Base-by-base conservation (phyloP, 352 stramenopile genomes). In the Phytophthora sp. region DNA sequence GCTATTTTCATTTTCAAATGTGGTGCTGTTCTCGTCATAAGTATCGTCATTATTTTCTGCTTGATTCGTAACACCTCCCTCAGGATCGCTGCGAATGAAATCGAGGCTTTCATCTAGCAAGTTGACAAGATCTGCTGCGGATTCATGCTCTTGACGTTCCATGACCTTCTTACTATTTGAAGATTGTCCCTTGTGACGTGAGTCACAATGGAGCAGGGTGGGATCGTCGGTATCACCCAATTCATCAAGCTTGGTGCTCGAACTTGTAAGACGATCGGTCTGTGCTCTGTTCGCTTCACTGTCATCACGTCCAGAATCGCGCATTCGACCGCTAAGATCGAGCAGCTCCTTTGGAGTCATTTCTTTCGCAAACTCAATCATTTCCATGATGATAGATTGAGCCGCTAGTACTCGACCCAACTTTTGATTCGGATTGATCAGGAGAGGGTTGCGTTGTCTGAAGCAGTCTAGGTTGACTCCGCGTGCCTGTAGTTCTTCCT, bases 361-460 rank as follows among this genome's bases (percentile, higher is more conserved):
- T 18, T 78, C 62, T 28, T 76, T 77, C 7, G 59, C 60, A 43
- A 82, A 73, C 21, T 77, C 76, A 0, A 89, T 64, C 84, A 93
- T 91, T 61, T 94, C 80, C 20, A 62, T 65, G 31, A 92, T 87
- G 44, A 93, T 90, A 13, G 84, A 80, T 56, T 89, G 79, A 13
- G 84, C 84, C 35, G 84, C 82, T 8, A 91, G 34, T 1, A 89
- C 79, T n/a, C 84, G 79, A 23, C 82, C 82, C 2, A 94, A 59
- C 35, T 85, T 86, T 44, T 94, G 82, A n/a, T 83, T 78, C 3
- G 82, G 64, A 35, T 74, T 78, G n/a, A 94, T 73, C n/a, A 89
- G 69, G 15, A 94, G 41, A 2, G 83, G 79, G 37, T 94, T 94
- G 15, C 62, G 52, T 13, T 52, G 50, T 7, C 56, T 72, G 34